Conservation (phyloP, 257 asterid genomes). For the Cruciata laevipes region DNA sequence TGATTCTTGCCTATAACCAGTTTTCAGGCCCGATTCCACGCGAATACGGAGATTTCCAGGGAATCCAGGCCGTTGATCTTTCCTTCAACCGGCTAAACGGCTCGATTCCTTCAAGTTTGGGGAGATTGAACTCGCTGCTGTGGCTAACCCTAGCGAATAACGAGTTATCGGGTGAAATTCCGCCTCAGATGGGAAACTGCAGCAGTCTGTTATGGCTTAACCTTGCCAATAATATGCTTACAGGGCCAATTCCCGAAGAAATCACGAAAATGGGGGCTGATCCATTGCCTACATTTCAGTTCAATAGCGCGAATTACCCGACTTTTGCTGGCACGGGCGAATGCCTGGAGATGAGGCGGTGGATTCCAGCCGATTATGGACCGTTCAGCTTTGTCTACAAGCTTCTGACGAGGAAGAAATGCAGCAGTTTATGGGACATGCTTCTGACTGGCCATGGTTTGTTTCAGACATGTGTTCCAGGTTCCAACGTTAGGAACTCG, state of each 20-base stretch:
- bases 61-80: constrained; percentile 81
- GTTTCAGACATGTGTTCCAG: constrained; percentile 66
- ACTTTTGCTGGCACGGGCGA: constrained; percentile 72
- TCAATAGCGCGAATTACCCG: constrained; percentile 31
- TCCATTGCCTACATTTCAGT: constrained; percentile 48
- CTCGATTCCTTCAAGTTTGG: constrained; percentile 53
- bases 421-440: constrained; percentile 59
- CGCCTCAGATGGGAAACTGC: constrained; percentile 71
- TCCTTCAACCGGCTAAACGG: constrained; percentile 64
- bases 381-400: constrained; percentile 71
- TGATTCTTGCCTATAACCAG: constrained; percentile 64
- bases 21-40: constrained; percentile 69
- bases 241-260: constrained; percentile 48
- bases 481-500: constrained; percentile 39
- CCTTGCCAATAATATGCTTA: constrained; percentile 59
- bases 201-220: constrained; percentile 80
- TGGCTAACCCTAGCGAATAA: constrained; percentile 92
- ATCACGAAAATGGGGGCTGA: constrained; percentile 51
- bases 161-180: constrained; percentile 50
- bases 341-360: constrained; percentile 74
- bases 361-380: constrained; percentile 87
- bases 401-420: constrained; percentile 61
- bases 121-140: constrained; percentile 59
- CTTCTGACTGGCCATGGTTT: constrained; percentile 73
- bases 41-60: constrained; percentile 53